Percentiles rank a stretch among this genome's conserved stretches.
Evolutionary conservation across 169 alveolate species (phyloP).

Genomic region (Plasmodium gonderi): DNA sequence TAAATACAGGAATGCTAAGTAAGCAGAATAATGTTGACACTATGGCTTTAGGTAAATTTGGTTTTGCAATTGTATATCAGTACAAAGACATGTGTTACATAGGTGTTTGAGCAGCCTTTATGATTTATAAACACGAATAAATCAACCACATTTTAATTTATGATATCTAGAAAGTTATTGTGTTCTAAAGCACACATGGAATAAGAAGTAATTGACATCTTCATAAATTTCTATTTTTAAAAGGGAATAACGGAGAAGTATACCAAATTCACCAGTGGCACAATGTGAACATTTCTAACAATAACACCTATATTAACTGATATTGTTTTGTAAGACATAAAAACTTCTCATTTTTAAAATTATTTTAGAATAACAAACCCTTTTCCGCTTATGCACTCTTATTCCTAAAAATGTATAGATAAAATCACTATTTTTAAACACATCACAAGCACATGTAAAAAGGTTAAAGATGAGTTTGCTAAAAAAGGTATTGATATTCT

Average conservation of each 20-base stretch:
- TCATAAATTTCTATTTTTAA: neutral
- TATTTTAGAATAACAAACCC: neutral
- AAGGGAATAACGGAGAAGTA: neutral
- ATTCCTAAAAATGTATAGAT: neutral
- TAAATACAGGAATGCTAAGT: neutral
- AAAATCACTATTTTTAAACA: neutral
- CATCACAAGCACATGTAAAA: neutral
- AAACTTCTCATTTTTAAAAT: neutral
- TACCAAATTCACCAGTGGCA: neutral
- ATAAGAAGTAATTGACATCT: neutral
- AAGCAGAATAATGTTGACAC: neutral
- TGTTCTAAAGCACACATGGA: neutral
- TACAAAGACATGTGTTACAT: neutral
- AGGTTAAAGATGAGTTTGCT: neutral
- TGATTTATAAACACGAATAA: neutral
- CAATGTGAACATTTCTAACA: neutral
- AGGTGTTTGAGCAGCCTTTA: neutral
- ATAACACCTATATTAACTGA: neutral
- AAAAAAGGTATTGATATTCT: neutral
- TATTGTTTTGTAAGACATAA: neutral
- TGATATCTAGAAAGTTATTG: neutral
- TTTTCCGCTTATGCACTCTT: neutral
- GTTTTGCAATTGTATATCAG: neutral
- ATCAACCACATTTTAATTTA: neutral
- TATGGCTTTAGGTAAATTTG: neutral